Evolutionary conservation across 1,284 basidiomycete species (phyloP).

Genomic region (Ceratobasidium sp.): DNA sequence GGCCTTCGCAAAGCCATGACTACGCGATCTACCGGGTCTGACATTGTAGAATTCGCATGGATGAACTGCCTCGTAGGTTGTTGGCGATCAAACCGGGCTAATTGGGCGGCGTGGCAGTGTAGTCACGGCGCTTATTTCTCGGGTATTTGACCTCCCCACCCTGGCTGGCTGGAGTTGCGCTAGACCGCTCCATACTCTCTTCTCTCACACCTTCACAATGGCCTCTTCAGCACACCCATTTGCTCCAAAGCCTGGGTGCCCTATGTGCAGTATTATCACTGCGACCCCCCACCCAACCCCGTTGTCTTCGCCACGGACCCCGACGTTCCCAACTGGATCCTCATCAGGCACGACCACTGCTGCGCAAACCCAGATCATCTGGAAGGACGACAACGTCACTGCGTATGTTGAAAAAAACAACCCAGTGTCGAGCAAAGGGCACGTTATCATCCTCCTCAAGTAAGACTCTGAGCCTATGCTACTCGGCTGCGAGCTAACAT

Average conservation of each 20-base stretch:
- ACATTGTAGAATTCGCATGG: too few relatives aligned
- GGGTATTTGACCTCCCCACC: slow-evolving; percentile 16
- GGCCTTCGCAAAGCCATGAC: neutral
- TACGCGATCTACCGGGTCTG: neutral
- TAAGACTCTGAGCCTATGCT: slow-evolving; percentile 53
- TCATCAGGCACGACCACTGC: slow-evolving; percentile 45
- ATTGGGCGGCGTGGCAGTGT: slow-evolving; percentile 7
- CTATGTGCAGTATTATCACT: slow-evolving; percentile 77
- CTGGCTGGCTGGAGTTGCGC: neutral
- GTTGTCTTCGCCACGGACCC: slow-evolving; percentile 58
- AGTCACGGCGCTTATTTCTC: slow-evolving; percentile 17
- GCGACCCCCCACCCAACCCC: slow-evolving; percentile 58
- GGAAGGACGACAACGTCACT: slow-evolving; percentile 79
- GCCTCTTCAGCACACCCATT: slow-evolving; percentile 52
- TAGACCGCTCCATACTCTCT: neutral
- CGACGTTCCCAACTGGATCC: slow-evolving; percentile 57
- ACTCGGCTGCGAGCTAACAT: neutral
- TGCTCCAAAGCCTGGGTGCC: slow-evolving; percentile 71
- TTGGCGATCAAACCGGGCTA: neutral
- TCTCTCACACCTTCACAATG: slow-evolving; percentile 25
- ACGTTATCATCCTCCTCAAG: slow-evolving; percentile 79
- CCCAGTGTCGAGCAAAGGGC: slow-evolving; percentile 73
- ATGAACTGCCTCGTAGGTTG: slow-evolving; percentile 16
- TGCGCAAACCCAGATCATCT: slow-evolving; percentile 58
- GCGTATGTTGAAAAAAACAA: slow-evolving; percentile 72